A percentile compares a stretch with the other conserved stretches of the same genome.
phyloP scores from a whole-genome alignment of 495 filamentous ascomycete genomes.

The Lasiosphaeria miniovina region DNA sequence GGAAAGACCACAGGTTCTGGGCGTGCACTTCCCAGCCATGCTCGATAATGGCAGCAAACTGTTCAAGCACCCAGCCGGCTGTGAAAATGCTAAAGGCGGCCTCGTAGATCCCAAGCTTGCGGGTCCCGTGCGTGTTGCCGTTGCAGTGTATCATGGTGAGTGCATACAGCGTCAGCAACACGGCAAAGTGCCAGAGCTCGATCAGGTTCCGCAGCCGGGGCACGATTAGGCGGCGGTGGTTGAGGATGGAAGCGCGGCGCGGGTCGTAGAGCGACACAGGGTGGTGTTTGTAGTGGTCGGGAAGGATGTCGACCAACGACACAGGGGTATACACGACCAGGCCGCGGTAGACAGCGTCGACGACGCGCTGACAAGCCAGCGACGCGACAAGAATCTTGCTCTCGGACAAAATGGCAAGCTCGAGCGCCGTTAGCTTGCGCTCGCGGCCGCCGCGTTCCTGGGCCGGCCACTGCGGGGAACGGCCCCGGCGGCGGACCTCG shows the following conservation, averaged over 20 bases:
- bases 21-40: constrained; percentile 67
- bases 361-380: constrained; percentile 56
- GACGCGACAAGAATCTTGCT: constrained; percentile 58
- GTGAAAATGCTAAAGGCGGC: constrained; percentile 55
- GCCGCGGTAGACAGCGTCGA: constrained; percentile 58
- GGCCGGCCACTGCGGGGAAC: constrained; percentile 43
- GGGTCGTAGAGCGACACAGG: constrained; percentile 62
- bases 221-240: constrained; percentile 65
- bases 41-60: constrained; percentile 62
- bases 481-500: constrained; percentile 37
- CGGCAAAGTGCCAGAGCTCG: constrained; percentile 56
- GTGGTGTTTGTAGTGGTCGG: constrained; percentile 64
- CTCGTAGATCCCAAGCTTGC: constrained; percentile 49
- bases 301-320: constrained; percentile 61
- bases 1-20: constrained; percentile 65
- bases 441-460: constrained; percentile 50
- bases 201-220: constrained; percentile 57
- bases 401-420: constrained; percentile 62
- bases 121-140: constrained; percentile 34
- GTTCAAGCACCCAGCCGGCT: constrained; percentile 59
- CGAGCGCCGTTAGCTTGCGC: constrained; percentile 57
- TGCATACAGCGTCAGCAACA: constrained; percentile 56
- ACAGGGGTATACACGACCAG: constrained; percentile 59
- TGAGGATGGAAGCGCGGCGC: constrained; percentile 53
- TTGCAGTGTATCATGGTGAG: constrained; percentile 52